Base-by-base conservation (phyloP, 257 asterid species). In the Pogostemon cablin region DNA sequence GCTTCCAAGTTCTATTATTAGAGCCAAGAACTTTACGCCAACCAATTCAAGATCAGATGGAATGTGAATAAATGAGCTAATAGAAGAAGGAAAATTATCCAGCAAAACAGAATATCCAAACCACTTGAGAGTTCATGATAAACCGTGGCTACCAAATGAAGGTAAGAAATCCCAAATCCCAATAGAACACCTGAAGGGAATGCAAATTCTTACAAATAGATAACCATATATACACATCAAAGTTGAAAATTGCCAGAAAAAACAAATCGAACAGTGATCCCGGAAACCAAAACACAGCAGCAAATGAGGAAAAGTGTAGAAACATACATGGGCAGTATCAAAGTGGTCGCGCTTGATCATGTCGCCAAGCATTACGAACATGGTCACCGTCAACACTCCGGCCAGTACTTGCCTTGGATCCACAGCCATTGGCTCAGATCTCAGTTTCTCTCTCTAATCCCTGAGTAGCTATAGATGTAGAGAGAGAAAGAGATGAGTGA, bases 391-490 rank as follows among this genome's bases (percentile, higher is more conserved):
- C 72, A 88, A 68, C 34, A 88, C 83, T 35, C 88, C 92, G 2
- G 95, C 95, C 73, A 88, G 64, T 38, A 88, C 79, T 41, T 88
- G 95, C 12, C 95, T 82, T 50, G 95, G 90, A 84, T 88, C 95
- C 73, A 88, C 77, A 41, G 77, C 95, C 95, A 85, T 67, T 79
- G 80, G 41, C 60, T 72, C 78, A 75, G 86, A 81, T 81, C 86
- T 76, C 85, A 5, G 42, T 44, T 44, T 70, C 72, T 65, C 80
- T 75, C 76, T 58, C 79, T 34, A 43, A 35, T 8, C 5, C 11
- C 62, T 11, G 39, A 20, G 77, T 44, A 2, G 20, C 41, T 62
- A 61, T 39, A 64, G 79, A 57, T 55, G 42, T 46, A 70, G 82
- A 74, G 79, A 54, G 67, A 46, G 76, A 64, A 7, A 55, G 52